Evolutionary conservation across 169 alveolate species (phyloP), one percentile per base, ranked within the genome.

Genomic region (Theileria annulata): DNA sequence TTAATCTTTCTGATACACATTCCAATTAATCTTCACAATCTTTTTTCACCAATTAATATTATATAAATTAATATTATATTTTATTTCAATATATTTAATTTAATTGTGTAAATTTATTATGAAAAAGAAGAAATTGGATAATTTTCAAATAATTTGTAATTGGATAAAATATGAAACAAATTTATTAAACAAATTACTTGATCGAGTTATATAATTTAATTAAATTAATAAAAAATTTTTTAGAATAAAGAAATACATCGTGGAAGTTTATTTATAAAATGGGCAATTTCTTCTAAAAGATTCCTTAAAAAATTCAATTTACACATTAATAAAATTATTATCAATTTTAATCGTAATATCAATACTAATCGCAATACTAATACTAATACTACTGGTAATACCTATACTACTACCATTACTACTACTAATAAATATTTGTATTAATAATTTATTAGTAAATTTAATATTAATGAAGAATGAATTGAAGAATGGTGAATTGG

Each of bases 211-310:
- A 10, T 8, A 42, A 42, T 3, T 42, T 42, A 3, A 42, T 42
- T 42, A 2, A 10, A 42, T 42, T 42, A 42, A 42, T 35, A 3
- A 42, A 42, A 25, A 15, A 21, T 2, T n/a, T 25, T 33, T 48
- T 71, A 80, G 88, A 80, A 80, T 64, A 48, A 68, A 69, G 48
- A 60, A 51, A 80, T 72, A 30, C 82, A 80, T 35, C 68, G 88
- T 1, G 75, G 82, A 21, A 74, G 68, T 49, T 48, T 21, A n/a
- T 80, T 67, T 30, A 73, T 80, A 77, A 12, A 12, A 4, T 25
- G 68, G 19, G 73, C 75, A 0, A 28, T 75, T 59, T 19, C 49
- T 2, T 70, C 78, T 21, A 3, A 48, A 15, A 75, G 88, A 23
- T 72, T 21, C 56, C 67, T 80, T 28, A 80, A 63, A 56, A 33